Evolutionary conservation across 2,329 filamentous ascomycete species (phyloP).

Genomic region (Cryphonectria naterciae): DNA sequence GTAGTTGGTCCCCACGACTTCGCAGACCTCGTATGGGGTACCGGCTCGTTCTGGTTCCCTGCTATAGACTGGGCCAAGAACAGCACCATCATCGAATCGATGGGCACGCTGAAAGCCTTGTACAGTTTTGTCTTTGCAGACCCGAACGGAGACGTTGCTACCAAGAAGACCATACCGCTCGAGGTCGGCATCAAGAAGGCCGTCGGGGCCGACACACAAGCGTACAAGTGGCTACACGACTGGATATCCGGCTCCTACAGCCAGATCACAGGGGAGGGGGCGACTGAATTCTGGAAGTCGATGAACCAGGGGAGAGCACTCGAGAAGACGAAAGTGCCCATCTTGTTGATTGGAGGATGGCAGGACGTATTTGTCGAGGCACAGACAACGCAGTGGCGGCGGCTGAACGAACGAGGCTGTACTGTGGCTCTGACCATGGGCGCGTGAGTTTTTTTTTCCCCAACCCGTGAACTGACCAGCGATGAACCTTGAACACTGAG

Average conservation of each 20-base stretch:
- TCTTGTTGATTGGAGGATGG: slow-evolving; percentile 24
- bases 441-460: neutral
- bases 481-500: neutral
- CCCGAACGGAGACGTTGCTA: neutral
- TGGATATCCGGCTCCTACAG: slow-evolving; percentile 7
- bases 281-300: slow-evolving; percentile 14
- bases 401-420: slow-evolving; percentile 13
- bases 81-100: neutral
- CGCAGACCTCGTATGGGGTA: slow-evolving; percentile 27
- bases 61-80: slow-evolving; percentile 17
- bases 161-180: slow-evolving; percentile 23
- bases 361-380: slow-evolving; percentile 19
- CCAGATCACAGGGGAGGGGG: neutral
- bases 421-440: slow-evolving; percentile 24
- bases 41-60: slow-evolving; percentile 25
- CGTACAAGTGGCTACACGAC: slow-evolving; percentile 18
- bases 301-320: slow-evolving; percentile 20
- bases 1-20: slow-evolving; percentile 27
- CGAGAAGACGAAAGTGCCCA: slow-evolving; percentile 4
- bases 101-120: neutral
- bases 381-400: slow-evolving; percentile 11
- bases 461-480: neutral
- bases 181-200: slow-evolving; percentile 12
- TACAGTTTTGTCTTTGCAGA: neutral
- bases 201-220: slow-evolving; percentile 12